phyloP scores from a whole-genome alignment of 2,329 filamentous ascomycete genomes.

The Diaporthe citrichinensis region DNA sequence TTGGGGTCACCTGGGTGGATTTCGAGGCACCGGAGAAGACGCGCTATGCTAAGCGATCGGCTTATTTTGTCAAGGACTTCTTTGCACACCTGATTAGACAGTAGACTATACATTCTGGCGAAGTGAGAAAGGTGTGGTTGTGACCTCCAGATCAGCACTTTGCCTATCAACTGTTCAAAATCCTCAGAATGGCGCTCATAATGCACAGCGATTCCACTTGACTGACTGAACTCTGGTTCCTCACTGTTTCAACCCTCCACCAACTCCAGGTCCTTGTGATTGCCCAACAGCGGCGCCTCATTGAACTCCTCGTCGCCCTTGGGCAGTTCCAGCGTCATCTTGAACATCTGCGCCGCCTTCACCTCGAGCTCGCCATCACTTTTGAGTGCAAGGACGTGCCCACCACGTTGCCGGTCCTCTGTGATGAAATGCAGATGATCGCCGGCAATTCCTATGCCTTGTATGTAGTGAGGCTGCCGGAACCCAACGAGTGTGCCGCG shows the following conservation, averaged over 20 bases:
- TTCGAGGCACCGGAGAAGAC: constrained; percentile 53
- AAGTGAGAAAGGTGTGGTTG: neutral
- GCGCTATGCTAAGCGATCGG: constrained; percentile 53
- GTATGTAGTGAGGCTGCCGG: constrained; percentile 49
- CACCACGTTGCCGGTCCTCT: constrained; percentile 49
- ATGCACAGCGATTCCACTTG: neutral
- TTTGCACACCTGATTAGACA: constrained; percentile 49
- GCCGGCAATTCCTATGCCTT: constrained; percentile 52
- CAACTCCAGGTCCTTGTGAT: constrained; percentile 48
- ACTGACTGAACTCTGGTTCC: neutral
- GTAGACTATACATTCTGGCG: neutral
- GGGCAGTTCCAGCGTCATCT: constrained; percentile 50
- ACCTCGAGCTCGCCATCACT: constrained; percentile 50
- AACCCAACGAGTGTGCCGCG: constrained; percentile 51
- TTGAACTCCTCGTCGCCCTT: constrained; percentile 51
- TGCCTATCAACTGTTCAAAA: neutral
- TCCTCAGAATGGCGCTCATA: neutral
- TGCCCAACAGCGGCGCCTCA: constrained; percentile 46
- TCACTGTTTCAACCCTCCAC: constrained; percentile 47
- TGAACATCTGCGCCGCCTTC: constrained; percentile 46
- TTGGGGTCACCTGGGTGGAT: constrained; percentile 58
- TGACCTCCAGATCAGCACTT: neutral
- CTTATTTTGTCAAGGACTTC: constrained; percentile 49
- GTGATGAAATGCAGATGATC: constrained; percentile 54
- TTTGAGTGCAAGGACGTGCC: constrained; percentile 50